phyloP scores from a whole-genome alignment of 345 rosid species.

The Pseudoturritis turrita region DNA sequence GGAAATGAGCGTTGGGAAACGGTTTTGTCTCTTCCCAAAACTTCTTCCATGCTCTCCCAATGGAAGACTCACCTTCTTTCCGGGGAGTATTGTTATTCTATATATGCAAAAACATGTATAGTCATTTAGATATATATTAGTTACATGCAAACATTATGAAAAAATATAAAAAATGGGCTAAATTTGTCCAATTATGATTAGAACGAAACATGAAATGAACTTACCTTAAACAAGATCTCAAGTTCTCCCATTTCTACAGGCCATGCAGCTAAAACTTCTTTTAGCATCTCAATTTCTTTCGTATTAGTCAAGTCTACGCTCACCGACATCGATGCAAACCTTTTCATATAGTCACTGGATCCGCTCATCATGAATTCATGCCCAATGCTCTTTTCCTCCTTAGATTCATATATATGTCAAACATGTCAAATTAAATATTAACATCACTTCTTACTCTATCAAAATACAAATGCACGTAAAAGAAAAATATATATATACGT shows the following conservation, averaged over 20 bases:
- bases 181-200: neutral
- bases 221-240: constrained; percentile 2
- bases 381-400: neutral
- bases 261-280: neutral
- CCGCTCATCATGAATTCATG: neutral
- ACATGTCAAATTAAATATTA: neutral
- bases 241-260: neutral
- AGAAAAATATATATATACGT: neutral
- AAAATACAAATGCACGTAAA: neutral
- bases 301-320: constrained; percentile 2
- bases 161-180: neutral
- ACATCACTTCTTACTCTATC: neutral
- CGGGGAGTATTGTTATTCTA: neutral
- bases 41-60: neutral
- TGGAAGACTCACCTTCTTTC: neutral
- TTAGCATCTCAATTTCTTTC: neutral
- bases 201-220: neutral
- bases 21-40: neutral
- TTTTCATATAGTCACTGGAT: neutral
- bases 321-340: neutral
- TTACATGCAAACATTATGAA: neutral
- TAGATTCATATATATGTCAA: neutral
- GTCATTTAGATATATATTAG: neutral
- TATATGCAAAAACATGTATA: neutral
- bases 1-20: neutral